These are phyloP conservation scores for Phoma sp. DNA, from an alignment of 2,329 filamentous ascomycete genomes.

Conservation along the genomic window DNA sequence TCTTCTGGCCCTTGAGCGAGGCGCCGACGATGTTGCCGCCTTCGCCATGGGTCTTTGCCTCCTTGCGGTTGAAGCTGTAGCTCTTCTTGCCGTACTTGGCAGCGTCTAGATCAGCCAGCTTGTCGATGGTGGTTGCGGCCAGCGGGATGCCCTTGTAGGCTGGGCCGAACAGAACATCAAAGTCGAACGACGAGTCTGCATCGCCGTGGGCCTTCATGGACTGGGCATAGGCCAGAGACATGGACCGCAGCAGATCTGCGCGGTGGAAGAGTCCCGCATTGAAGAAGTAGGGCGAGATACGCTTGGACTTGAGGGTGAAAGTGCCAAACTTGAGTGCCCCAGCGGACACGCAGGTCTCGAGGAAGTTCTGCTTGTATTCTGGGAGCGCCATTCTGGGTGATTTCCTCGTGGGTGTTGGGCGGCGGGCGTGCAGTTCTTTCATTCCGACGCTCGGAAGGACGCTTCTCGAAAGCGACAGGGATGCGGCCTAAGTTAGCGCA, in stretches of 20 bases:
- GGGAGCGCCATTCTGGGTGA: slow-evolving; percentile 38
- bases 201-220: slow-evolving; percentile 59
- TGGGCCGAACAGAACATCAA: slow-evolving; percentile 91
- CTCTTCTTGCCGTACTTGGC: slow-evolving; percentile 72
- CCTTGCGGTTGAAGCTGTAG: slow-evolving; percentile 95
- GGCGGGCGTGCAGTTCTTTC: slow-evolving; percentile 14
- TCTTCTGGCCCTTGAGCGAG: slow-evolving; percentile 80
- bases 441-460: slow-evolving; percentile 44
- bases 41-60: slow-evolving; percentile 95
- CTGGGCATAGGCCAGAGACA: slow-evolving; percentile 81
- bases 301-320: slow-evolving; percentile 91
- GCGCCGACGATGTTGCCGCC: slow-evolving; percentile 92
- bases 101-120: slow-evolving; percentile 74
- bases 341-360: slow-evolving; percentile 71
- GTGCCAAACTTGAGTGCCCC: slow-evolving; percentile 80
- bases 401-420: neutral
- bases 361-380: slow-evolving; percentile 70
- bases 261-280: slow-evolving; percentile 92
- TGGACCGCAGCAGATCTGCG: slow-evolving; percentile 76
- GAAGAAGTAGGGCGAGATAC: slow-evolving; percentile 95
- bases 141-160: slow-evolving; percentile 98
- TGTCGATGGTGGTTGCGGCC: slow-evolving; percentile 77
- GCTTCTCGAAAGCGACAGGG: slow-evolving; percentile 24
- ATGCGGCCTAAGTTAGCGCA: slow-evolving; percentile 7
- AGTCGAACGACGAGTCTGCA: slow-evolving; percentile 57